These are phyloP conservation scores for Termitomyces sp. DNA, from an alignment of 768 basidiomycete genomes.

Conservation along the genomic window DNA sequence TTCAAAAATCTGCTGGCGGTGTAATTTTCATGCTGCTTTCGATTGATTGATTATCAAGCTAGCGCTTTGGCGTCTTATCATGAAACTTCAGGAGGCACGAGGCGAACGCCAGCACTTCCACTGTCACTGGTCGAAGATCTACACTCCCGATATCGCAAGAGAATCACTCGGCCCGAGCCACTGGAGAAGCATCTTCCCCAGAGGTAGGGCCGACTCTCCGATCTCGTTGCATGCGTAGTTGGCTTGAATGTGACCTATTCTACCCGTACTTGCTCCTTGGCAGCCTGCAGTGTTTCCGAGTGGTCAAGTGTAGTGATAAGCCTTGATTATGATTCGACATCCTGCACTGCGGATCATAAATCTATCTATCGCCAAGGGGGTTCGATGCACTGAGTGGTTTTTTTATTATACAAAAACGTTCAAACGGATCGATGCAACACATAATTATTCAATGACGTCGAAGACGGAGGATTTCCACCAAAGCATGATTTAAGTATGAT, in stretches of 20 bases:
- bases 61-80: background rate
- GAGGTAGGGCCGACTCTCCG: conserved; percentile 1
- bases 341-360: background rate
- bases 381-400: background rate
- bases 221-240: background rate
- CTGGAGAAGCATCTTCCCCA: background rate
- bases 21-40: conserved; percentile 5
- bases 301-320: background rate
- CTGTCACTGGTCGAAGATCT: too few relatives aligned
- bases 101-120: background rate
- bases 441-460: background rate
- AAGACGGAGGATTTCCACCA: background rate
- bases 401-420: background rate
- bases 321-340: background rate
- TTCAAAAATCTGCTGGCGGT: conserved; percentile 6
- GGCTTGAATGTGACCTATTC: background rate
- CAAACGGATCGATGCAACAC: background rate
- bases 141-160: background rate
- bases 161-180: too few relatives aligned
- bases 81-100: background rate
- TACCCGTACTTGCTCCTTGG: too few relatives aligned
- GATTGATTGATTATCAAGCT: background rate
- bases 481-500: background rate
- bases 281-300: too few relatives aligned
- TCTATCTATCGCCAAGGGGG: too few relatives aligned